These are phyloP conservation scores for Remersonia thermophila DNA, from an alignment of 2,329 filamentous ascomycete genomes.

Conservation along the genomic window DNA sequence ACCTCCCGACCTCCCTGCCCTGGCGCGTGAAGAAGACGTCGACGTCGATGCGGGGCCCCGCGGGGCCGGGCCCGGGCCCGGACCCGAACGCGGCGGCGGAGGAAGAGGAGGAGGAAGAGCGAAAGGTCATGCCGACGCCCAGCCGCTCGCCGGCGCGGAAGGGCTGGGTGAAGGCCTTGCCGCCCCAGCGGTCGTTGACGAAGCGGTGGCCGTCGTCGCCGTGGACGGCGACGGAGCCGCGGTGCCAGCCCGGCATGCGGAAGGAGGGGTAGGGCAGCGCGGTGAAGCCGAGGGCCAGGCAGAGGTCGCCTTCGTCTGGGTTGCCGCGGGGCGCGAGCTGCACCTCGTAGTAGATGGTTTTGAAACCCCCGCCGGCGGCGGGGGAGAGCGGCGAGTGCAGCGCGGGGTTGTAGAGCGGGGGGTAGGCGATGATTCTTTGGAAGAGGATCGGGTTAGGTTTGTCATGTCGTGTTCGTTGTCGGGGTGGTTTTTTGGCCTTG, in stretches of 20 bases:
- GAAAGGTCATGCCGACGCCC: constrained; percentile 59
- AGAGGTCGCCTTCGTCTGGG: constrained; percentile 28
- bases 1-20: constrained; percentile 45
- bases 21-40: constrained; percentile 61
- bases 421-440: constrained; percentile 46
- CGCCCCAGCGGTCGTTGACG: constrained; percentile 63
- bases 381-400: constrained; percentile 44
- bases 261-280: constrained; percentile 68
- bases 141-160: constrained; percentile 56
- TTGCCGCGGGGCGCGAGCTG: constrained; percentile 32
- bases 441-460: not conserved
- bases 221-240: constrained; percentile 63
- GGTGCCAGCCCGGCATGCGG: constrained; percentile 70
- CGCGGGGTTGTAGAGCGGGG: constrained; percentile 54
- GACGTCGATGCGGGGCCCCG: constrained; percentile 28
- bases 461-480: not conserved
- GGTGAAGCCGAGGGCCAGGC: constrained; percentile 55
- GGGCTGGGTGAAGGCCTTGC: constrained; percentile 51
- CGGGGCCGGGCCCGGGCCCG: constrained; percentile 13
- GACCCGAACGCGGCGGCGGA: no score
- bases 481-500: no score
- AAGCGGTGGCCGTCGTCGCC: constrained; percentile 68
- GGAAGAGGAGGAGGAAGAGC: no score
- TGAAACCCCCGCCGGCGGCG: constrained; percentile 21
- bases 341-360: constrained; percentile 63